Evolutionary conservation across 768 basidiomycete genomes (phyloP).

Genomic region (Agaricus sinodeliciosus): DNA sequence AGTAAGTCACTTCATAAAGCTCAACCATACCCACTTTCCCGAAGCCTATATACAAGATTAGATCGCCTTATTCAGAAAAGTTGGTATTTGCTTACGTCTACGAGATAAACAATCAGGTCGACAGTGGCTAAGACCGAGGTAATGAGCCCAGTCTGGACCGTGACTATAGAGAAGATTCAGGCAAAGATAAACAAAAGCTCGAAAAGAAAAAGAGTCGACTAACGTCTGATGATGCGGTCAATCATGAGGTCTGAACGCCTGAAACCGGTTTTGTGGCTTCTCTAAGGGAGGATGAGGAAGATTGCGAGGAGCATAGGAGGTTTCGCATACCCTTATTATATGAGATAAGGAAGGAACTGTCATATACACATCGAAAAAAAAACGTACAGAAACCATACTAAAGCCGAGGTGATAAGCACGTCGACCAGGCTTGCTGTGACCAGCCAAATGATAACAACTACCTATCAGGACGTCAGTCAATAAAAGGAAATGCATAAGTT

Average conservation of each 20-base stretch:
- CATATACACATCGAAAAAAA: background rate
- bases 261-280: slow-evolving; percentile 18
- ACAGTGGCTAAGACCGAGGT: slow-evolving; percentile 16
- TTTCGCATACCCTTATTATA: slow-evolving; percentile 1
- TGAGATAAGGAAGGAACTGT: background rate
- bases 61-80: background rate
- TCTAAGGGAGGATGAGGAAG: slow-evolving; percentile 2
- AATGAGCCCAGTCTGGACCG: slow-evolving; percentile 18
- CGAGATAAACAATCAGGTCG: slow-evolving; percentile 16
- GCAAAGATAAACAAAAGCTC: background rate
- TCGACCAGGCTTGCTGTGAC: slow-evolving; percentile 10
- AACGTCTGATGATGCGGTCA: slow-evolving; percentile 19
- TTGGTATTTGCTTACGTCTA: slow-evolving; percentile 14
- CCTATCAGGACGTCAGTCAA: background rate
- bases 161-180: slow-evolving; percentile 10
- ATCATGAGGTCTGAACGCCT: slow-evolving; percentile 16
- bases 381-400: slow-evolving; percentile 15
- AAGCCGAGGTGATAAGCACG: slow-evolving; percentile 13
- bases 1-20: background rate
- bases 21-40: slow-evolving; percentile 12
- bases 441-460: slow-evolving; percentile 14
- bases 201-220: background rate
- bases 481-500: background rate
- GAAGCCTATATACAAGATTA: slow-evolving; percentile 1
- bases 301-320: background rate